Conservation (phyloP, 2,329 filamentous ascomycete species). For the Calonectria pauciramosa region DNA sequence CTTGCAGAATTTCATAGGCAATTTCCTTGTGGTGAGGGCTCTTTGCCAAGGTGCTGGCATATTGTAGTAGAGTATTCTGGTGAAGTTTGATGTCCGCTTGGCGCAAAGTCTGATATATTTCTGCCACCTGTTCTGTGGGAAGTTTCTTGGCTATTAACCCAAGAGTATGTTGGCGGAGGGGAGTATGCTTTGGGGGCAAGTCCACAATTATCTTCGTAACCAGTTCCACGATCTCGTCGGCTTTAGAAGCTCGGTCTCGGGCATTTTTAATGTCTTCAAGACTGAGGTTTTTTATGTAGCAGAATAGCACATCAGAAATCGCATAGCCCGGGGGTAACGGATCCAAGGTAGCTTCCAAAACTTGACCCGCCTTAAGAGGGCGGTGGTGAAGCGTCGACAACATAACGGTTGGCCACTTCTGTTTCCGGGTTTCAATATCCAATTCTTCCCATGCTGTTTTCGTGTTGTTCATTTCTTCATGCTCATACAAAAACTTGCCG, state of each 20-base stretch:
- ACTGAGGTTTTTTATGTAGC: slow-evolving; percentile 44
- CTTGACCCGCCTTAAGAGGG: slow-evolving; percentile 48
- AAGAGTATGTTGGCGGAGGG: slow-evolving; percentile 56
- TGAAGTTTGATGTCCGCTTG: slow-evolving; percentile 50
- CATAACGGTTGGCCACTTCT: slow-evolving; percentile 52
- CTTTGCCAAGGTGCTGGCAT: slow-evolving; percentile 61
- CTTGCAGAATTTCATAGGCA: slow-evolving; percentile 58
- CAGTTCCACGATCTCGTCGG: slow-evolving; percentile 48
- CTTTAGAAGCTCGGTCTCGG: slow-evolving; percentile 42
- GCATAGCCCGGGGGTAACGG: slow-evolving; percentile 54
- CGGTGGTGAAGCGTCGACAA: slow-evolving; percentile 50
- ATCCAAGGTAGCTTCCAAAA: slow-evolving; percentile 56
- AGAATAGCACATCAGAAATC: slow-evolving; percentile 52
- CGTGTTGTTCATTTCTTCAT: slow-evolving; percentile 49
- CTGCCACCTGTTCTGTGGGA: slow-evolving; percentile 47
- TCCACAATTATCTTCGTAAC: slow-evolving; percentile 48
- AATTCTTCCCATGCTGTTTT: slow-evolving; percentile 50
- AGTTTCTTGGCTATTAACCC: slow-evolving; percentile 49
- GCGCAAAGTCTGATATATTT: slow-evolving; percentile 54
- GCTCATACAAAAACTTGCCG: slow-evolving; percentile 48
- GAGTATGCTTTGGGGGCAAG: slow-evolving; percentile 47
- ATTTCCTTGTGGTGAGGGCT: slow-evolving; percentile 54
- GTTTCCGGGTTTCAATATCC: slow-evolving; percentile 41
- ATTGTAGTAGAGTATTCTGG: slow-evolving; percentile 60
- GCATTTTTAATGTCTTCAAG: slow-evolving; percentile 31